Conservation (phyloP, 352 stramenopile species). For the Phytopythium kandeliae region DNA sequence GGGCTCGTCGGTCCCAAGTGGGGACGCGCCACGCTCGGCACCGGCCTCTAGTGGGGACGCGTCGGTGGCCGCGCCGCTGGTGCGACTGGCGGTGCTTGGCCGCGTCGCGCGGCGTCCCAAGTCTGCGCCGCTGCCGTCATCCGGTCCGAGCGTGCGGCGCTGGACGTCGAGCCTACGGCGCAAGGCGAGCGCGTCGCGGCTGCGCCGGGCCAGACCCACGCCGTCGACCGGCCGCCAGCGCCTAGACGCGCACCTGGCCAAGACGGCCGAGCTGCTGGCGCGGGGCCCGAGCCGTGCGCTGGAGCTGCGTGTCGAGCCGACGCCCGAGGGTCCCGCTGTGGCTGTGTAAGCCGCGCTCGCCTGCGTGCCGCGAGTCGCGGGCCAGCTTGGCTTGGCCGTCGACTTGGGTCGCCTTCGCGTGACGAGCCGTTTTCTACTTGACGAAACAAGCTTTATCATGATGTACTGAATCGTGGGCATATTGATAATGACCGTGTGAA, state of each 20-base stretch:
- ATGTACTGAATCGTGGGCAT: no score
- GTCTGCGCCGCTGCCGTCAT: slow-evolving; percentile 26
- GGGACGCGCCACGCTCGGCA: no score
- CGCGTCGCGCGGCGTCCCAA: slow-evolving; percentile 14
- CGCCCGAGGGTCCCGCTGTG: slow-evolving; percentile 14
- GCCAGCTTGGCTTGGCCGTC: no score
- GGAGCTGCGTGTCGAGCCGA: slow-evolving; percentile 27
- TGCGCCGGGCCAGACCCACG: slow-evolving; percentile 32
- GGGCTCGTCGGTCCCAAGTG: no score
- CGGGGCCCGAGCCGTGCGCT: slow-evolving; percentile 16
- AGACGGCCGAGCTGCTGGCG: slow-evolving; percentile 22
- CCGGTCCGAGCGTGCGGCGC: no score
- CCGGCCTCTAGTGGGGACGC: no score
- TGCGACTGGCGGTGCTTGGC: slow-evolving; percentile 2
- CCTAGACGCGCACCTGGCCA: slow-evolving; percentile 33
- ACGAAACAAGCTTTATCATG: no score
- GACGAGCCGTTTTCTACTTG: no score
- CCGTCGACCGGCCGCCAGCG: slow-evolving; percentile 22
- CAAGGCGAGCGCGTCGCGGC: slow-evolving; percentile 38
- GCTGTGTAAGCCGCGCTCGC: slow-evolving; percentile 1
- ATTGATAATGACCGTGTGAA: no score
- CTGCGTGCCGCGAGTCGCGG: no score
- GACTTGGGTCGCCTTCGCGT: no score
- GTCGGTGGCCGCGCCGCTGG: slow-evolving; percentile 12
- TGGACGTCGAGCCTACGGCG: slow-evolving; percentile 41